Conservation (phyloP, 2,329 filamentous ascomycete genomes). For the Pseudocercospora cruenta region DNA sequence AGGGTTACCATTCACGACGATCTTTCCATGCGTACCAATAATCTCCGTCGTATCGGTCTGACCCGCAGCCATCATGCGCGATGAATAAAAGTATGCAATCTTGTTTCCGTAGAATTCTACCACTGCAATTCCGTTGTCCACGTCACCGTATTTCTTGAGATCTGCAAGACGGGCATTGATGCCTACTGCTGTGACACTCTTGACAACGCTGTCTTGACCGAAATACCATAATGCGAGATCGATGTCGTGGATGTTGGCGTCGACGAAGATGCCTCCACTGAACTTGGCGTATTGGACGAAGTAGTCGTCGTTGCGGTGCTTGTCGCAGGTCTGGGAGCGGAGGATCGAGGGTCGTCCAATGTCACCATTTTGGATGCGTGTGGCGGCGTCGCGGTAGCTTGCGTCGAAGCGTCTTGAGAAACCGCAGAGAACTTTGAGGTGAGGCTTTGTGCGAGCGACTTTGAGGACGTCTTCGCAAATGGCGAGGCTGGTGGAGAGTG, state of each 20-base stretch:
- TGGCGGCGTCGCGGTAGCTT: conserved; percentile 64
- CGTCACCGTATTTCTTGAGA: conserved; percentile 60
- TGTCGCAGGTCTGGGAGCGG: conserved; percentile 69
- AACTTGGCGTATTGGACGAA: conserved; percentile 70
- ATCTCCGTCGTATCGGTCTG: conserved; percentile 70
- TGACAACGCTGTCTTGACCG: conserved; percentile 57
- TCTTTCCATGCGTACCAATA: conserved; percentile 67
- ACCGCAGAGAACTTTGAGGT: conserved; percentile 68
- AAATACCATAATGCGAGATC: conserved; percentile 68
- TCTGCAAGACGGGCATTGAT: conserved; percentile 64
- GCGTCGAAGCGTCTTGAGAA: conserved; percentile 69
- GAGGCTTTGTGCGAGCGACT: conserved; percentile 57
- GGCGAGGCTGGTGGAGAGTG: conserved; percentile 61
- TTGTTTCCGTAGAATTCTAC: conserved; percentile 67
- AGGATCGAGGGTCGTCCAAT: conserved; percentile 66
- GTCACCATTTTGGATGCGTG: conserved; percentile 55
- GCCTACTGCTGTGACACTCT: conserved; percentile 60
- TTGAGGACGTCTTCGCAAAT: conserved; percentile 64
- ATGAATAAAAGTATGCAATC: conserved; percentile 67
- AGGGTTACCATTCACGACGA: conserved; percentile 64
- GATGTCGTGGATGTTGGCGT: conserved; percentile 73
- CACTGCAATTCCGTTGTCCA: conserved; percentile 66
- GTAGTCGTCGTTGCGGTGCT: conserved; percentile 66
- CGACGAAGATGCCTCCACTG: conserved; percentile 70
- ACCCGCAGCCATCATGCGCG: conserved; percentile 68